Conservation (phyloP, 2,329 filamentous ascomycete species). For the Fusarium mexicanum region DNA sequence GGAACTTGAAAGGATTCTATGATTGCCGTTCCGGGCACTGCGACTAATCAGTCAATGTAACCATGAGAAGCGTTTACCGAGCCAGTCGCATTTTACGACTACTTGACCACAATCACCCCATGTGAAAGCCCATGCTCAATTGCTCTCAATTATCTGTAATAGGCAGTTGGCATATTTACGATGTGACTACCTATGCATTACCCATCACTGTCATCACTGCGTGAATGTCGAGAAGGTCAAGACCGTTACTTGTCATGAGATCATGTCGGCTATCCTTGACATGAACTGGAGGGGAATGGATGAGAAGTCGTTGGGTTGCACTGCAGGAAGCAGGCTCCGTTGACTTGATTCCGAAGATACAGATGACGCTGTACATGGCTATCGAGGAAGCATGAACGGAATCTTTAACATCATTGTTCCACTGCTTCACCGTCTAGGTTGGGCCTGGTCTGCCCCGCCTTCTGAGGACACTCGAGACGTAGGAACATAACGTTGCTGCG, state of each 20-base stretch:
- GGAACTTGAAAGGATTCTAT: not conserved
- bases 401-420: not conserved
- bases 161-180: not conserved
- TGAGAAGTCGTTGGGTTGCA: not conserved
- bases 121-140: not conserved
- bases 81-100: conserved; percentile 30
- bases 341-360: not conserved
- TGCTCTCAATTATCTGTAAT: not conserved
- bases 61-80: conserved; percentile 26
- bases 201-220: not conserved
- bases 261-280: not conserved
- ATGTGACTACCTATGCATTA: not conserved
- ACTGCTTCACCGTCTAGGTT: conserved; percentile 6
- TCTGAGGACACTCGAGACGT: conserved; percentile 13
- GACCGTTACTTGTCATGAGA: not conserved
- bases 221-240: not conserved
- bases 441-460: conserved; percentile 6
- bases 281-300: not conserved
- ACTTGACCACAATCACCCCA: not conserved
- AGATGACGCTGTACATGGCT: not conserved
- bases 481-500: conserved; percentile 1
- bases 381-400: not conserved
- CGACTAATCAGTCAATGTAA: conserved; percentile 24
- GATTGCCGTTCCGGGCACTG: conserved; percentile 9
- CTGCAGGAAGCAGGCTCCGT: not conserved